phyloP scores from a whole-genome alignment of 176 grass and related monocot species.

The Thalia dealbata region DNA sequence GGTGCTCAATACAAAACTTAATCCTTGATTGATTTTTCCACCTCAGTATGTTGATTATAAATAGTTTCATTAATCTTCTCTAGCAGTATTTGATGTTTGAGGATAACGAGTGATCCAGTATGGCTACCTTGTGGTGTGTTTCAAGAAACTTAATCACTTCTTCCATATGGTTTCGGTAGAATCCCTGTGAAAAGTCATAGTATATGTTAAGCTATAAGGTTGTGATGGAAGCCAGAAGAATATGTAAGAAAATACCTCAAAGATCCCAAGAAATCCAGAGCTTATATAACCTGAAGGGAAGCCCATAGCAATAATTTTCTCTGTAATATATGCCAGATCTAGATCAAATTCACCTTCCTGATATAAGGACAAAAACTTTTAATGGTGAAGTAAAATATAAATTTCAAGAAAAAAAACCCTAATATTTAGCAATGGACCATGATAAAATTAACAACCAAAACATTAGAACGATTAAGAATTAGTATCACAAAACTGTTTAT shows the following conservation, averaged over 20 bases:
- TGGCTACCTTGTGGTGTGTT: slow-evolving; percentile 13
- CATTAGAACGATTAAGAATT: background rate
- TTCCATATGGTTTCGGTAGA: slow-evolving; percentile 17
- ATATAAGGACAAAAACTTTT: background rate
- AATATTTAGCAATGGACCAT: background rate
- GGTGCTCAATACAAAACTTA: background rate
- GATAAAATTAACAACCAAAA: background rate
- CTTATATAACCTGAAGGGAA: slow-evolving; percentile 19
- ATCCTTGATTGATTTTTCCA: background rate
- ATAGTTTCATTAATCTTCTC: background rate
- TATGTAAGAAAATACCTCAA: slow-evolving; percentile 9
- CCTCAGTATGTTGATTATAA: background rate
- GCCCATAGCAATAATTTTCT: slow-evolving; percentile 18
- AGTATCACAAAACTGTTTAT: background rate
- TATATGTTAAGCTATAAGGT: background rate
- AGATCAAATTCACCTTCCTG: slow-evolving; percentile 22
- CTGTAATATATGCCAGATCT: slow-evolving; percentile 19
- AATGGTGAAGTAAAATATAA: background rate
- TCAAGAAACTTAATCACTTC: slow-evolving; percentile 24
- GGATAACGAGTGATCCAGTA: background rate
- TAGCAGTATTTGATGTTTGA: background rate
- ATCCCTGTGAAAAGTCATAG: background rate
- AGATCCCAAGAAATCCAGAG: slow-evolving; percentile 12
- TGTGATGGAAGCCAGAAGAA: background rate
- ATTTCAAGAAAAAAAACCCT: background rate